Conservation (phyloP, 163 green algal species). For the Chloromonas sp. region DNA sequence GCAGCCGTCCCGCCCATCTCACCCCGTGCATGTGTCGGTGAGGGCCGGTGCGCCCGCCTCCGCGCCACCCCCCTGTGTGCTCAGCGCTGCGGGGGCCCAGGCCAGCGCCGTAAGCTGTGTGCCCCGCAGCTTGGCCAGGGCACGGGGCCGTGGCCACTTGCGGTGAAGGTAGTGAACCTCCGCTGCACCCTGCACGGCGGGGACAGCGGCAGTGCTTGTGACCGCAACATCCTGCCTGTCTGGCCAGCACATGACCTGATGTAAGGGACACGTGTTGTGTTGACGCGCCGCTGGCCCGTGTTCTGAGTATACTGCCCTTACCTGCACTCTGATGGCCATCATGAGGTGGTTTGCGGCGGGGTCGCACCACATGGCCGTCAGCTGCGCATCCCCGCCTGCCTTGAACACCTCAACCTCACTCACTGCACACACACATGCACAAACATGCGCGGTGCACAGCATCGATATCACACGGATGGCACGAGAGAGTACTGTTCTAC, state of each 20-base stretch:
- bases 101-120: conserved; percentile 53
- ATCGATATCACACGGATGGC: too few species aligned
- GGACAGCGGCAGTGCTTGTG: neutral
- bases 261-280: too few species aligned
- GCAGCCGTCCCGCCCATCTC: too few species aligned
- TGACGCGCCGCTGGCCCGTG: too few species aligned
- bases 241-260: too few species aligned
- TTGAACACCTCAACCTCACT: conserved; percentile 52
- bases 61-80: too few species aligned
- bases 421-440: conserved; percentile 24
- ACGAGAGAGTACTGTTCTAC: too few species aligned
- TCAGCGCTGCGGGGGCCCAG: conserved; percentile 37
- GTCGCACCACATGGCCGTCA: conserved; percentile 30
- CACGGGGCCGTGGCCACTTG: conserved; percentile 46
- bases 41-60: too few species aligned
- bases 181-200: neutral
- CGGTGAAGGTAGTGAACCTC: conserved; percentile 66
- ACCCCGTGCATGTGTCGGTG: too few species aligned
- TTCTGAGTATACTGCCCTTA: neutral
- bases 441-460: neutral
- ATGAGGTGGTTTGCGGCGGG: conserved; percentile 56
- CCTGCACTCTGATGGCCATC: conserved; percentile 23
- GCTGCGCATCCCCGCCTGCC: neutral
- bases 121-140: conserved; percentile 60
- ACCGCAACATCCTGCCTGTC: neutral